Base-by-base conservation (phyloP, 805 yeast species). In the Candida vaughaniae region DNA sequence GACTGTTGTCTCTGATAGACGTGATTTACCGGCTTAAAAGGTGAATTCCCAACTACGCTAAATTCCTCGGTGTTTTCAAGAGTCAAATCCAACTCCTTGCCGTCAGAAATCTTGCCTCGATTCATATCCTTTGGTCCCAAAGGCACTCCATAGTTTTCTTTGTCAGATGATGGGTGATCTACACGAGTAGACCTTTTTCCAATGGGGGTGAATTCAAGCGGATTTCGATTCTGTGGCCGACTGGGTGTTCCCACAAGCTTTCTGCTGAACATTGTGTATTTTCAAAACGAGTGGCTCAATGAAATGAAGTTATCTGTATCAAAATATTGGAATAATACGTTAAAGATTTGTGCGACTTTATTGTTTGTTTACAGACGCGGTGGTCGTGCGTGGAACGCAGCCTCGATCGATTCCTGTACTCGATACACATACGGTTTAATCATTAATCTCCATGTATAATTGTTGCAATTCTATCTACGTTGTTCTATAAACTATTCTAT, bases 141-240 rank as follows among this genome's bases (percentile, higher is more conserved):
- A 5, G 31, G 26, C 26, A 26, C 9, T 8, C 19, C 27, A 15
- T 33, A 25, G 14, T 35, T 35, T 22, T 35, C 38, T 23, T 35
- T 35, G 22, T 35, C 33, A 16, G 25, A 16, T n/a, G 9, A 7
- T 25, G 19, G 20, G 4, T 23, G 8, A 15, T 7, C 17, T 16
- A 22, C 36, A 20, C 36, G 36, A 17, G 25, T 33, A 12, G 28
- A 34, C 23, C 29, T 16, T 17, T 18, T 30, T 5, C 49, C 49
- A 30, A 45, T 42, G 16, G 49, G 49, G 3, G 49, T 45, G 33
- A 45, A 45, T 34, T 45, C 49, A 23, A 45, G 27, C 28, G 16
- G 34, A 17, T 16, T 12, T 34, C 31, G 15, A 22, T 26, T 22
- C 25, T 29, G 31, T 28, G 31, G 8, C 35, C 30, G 33, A 20